Conservation (phyloP, 306 rosid species). For the Pterocarpus macrocarpus region DNA sequence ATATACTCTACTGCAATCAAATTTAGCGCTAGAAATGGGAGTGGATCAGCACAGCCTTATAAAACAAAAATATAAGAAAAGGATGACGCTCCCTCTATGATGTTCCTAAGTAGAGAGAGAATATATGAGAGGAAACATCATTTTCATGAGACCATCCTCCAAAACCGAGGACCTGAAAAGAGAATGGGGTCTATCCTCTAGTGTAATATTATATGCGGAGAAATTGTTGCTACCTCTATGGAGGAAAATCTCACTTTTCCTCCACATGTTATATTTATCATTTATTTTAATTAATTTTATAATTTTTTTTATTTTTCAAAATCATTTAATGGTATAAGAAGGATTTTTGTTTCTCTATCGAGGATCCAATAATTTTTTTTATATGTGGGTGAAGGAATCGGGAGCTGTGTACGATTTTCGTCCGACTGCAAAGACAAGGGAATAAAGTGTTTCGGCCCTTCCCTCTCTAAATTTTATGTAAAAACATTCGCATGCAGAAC, state of each 20-base stretch:
- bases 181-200: conserved; percentile 63
- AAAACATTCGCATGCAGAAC: conserved; percentile 37
- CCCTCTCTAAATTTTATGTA: conserved; percentile 8
- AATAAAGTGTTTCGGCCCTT: conserved; percentile 61
- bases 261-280: no score
- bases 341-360: no score
- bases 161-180: conserved; percentile 75
- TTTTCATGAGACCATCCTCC: conserved; percentile 47
- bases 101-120: not conserved
- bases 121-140: conserved; percentile 37
- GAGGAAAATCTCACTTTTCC: no score
- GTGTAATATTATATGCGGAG: no score
- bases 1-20: not conserved
- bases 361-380: not conserved
- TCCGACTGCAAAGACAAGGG: conserved; percentile 71
- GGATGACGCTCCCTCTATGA: conserved; percentile 21
- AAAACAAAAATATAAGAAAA: not conserved
- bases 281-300: no score
- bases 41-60: not conserved
- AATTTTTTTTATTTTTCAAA: no score
- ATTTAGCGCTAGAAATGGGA: conserved; percentile 7
- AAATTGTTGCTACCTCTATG: no score
- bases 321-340: no score
- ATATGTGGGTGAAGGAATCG: conserved; percentile 62
- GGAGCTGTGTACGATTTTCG: conserved; percentile 82